Base-by-base conservation (phyloP, 371 early-diverging fungal species). In the Parasitella parasitica region DNA sequence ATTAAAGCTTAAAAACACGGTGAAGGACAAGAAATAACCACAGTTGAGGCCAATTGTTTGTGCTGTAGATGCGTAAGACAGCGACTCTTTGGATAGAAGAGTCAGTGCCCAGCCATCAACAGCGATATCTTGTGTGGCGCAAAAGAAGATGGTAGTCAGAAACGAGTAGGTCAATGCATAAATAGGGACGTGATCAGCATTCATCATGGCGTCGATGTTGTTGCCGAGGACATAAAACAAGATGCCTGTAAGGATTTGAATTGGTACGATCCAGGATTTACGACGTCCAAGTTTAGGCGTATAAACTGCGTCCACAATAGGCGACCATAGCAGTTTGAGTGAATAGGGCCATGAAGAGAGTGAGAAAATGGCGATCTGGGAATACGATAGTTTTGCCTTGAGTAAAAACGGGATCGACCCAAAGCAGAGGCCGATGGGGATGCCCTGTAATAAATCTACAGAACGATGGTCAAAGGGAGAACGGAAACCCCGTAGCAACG, bases 191-290 rank as follows among this genome's bases (percentile, higher is more conserved):
- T 80, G 71, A 9, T 86, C 85, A 37, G 69, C 69, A n/a, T 67
- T 77, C 82, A 97, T 82, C 61, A 92, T 84, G 0, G 57, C 74
- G 50, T 96, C 96, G 54, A 96, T 89, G 37, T 84, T 66, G 16
- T 71, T 67, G 27, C 96, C 94, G 30, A 97, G 81, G 74, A 88
- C 84, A 63, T 89, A 76, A 58, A 97, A 90, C 61, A 91, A 61
- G 4, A 87, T 49, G 9, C 91, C 94, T 0, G 90, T 87, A 41
- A 93, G 60, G 9, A 93, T 81, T 67, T 97, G 97, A 54, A 97
- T 96, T 9, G 99, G 99, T n/a, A 97, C 87, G 54, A 98, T 97
- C 99, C 99, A 98, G 24, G 94, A 91, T 73, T 97, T 98, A 56
- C 99, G 77, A 11, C 98, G 83, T 6, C 98, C 98, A 41, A 98